Evolutionary conservation across 768 basidiomycete genomes (phyloP), one percentile per base, ranked within the genome.

Genomic region (Naganishia vaughanmartiniae): DNA sequence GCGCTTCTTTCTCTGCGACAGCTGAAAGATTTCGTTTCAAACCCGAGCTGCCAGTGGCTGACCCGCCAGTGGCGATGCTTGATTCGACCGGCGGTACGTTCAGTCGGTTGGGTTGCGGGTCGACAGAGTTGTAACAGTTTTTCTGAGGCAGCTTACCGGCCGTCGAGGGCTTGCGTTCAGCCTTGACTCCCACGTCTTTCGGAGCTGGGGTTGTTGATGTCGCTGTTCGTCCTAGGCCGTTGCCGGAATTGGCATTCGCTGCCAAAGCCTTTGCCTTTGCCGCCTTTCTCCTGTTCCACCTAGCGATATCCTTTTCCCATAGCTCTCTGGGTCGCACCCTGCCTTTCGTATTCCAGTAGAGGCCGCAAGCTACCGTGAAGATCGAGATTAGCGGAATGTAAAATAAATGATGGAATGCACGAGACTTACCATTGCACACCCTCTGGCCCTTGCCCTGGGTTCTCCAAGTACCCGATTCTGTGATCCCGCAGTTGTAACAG

Each of bases 401-500:
- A 17, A 26, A 15, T 39, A 28, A 21, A 10, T 11, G 11, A 17
- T 24, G 17, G 6, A n/a, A 9, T 30, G 34, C 0, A 14, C 31
- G 19, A 5, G 4, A 74, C 78, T 74, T 65, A 80, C 79, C 79
- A 73, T 80, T 80, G 70, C 79, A 80, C 24, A 80, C 76, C 48
- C 76, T 65, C 28, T 78, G 76, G 30, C 60, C 60, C 60, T 45
- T 63, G 15, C 70, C 72, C 71, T 76, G 77, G 26, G 69, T 73
- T 57, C 79, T 65, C 79, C 79, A 80, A 15, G 78, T 78, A 21
- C 75, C 74, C 53, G 73, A 74, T 66, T 80, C 78, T 1, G 76
- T 77, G 34, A 78, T 70, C 11, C 79, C 79, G 54, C 79, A 80
- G 68, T 80, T 78, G 56, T 69, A 80, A 66, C 79, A 80, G 31